Conservation (phyloP, 805 yeast genomes). For the Wickerhamiella galacta region DNA sequence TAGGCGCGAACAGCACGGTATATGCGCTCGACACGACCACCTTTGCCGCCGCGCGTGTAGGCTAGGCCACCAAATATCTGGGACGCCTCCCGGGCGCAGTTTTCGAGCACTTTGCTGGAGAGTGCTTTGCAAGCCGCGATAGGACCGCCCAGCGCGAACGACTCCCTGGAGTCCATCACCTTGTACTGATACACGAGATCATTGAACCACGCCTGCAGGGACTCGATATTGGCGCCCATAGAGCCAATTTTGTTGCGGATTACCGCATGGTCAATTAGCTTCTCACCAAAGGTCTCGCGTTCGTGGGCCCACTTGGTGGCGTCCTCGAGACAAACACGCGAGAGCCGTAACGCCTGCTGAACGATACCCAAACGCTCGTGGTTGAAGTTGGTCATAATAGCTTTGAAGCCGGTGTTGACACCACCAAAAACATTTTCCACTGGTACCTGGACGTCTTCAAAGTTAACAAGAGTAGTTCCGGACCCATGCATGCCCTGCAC, state of each 20-base stretch:
- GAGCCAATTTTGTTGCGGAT: slow-evolving; percentile 27
- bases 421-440: slow-evolving; percentile 25
- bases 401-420: slow-evolving; percentile 28
- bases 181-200: slow-evolving; percentile 21
- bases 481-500: slow-evolving; percentile 28
- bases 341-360: slow-evolving; percentile 25
- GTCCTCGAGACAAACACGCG: slow-evolving; percentile 26
- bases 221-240: slow-evolving; percentile 27
- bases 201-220: slow-evolving; percentile 26
- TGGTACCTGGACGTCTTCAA: slow-evolving; percentile 30
- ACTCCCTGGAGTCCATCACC: slow-evolving; percentile 21
- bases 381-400: slow-evolving; percentile 28
- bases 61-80: slow-evolving; percentile 29
- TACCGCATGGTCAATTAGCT: slow-evolving; percentile 26
- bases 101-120: slow-evolving; percentile 26
- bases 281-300: slow-evolving; percentile 28
- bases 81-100: slow-evolving; percentile 29
- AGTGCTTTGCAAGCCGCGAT: slow-evolving; percentile 28
- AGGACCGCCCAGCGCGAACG: slow-evolving; percentile 27
- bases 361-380: slow-evolving; percentile 28
- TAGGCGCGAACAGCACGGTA: slow-evolving; percentile 30
- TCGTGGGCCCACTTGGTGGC: slow-evolving; percentile 25
- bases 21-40: slow-evolving; percentile 27
- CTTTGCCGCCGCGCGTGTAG: slow-evolving; percentile 29
- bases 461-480: slow-evolving; percentile 26